Percentiles rank a stretch among this genome's conserved stretches.
These are phyloP conservation scores for Ampelomyces quisqualis DNA, from an alignment of 2,329 filamentous ascomycete genomes.

Conservation along the genomic window DNA sequence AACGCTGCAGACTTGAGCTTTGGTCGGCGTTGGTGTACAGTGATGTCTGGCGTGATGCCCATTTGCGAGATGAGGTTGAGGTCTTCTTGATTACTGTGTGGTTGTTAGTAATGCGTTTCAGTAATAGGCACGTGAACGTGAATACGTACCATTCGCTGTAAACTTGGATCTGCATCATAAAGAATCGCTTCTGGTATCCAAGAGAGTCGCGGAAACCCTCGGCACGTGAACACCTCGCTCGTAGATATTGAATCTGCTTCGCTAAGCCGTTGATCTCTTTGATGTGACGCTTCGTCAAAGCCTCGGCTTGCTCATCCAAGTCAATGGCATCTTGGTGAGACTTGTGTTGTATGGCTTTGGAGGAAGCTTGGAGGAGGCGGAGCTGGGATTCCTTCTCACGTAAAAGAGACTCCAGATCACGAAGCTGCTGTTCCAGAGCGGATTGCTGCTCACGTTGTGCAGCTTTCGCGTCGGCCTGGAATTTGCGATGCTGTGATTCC, in stretches of 20 bases:
- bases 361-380: constrained; percentile 29
- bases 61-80: constrained; percentile 82
- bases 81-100: constrained; percentile 81
- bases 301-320: constrained; percentile 54
- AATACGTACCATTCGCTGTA: constrained; percentile 83
- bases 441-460: constrained; percentile 46
- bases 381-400: constrained; percentile 32
- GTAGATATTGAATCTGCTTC: constrained; percentile 89
- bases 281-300: constrained; percentile 68
- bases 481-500: constrained; percentile 30
- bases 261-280: constrained; percentile 78
- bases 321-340: constrained; percentile 34
- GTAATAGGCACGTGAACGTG: not conserved
- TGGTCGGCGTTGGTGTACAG: constrained; percentile 48
- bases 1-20: constrained; percentile 52
- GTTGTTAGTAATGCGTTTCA: constrained; percentile 15
- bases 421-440: constrained; percentile 54
- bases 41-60: constrained; percentile 61
- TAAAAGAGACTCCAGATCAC: constrained; percentile 22
- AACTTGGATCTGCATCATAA: constrained; percentile 76
- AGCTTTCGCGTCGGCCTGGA: constrained; percentile 31
- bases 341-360: constrained; percentile 32
- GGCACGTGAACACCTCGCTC: constrained; percentile 78
- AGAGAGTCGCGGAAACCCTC: constrained; percentile 76
- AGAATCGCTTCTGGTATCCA: constrained; percentile 82